Evolutionary conservation across 148 eudicot genomes (phyloP).

Genomic region (Fagopyrum homotropicum): DNA sequence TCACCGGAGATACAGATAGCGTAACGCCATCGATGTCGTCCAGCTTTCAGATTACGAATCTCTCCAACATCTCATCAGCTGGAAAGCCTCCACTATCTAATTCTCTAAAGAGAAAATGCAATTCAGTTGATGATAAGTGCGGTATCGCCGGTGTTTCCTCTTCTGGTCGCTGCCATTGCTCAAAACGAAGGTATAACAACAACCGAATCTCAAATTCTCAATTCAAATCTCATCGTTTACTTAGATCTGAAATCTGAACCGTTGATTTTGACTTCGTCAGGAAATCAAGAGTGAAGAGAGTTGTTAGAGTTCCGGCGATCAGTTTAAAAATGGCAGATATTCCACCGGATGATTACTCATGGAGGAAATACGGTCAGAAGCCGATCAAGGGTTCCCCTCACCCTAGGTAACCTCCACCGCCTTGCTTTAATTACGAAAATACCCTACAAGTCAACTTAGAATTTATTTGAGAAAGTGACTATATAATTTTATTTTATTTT

Average conservation of each 20-base stretch:
- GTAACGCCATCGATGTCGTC: constrained; percentile 69
- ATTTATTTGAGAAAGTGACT: too few species aligned
- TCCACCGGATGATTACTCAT: constrained; percentile 91
- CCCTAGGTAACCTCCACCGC: constrained; percentile 49
- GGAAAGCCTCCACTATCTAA: constrained; percentile 66
- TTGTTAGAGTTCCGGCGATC: constrained; percentile 71
- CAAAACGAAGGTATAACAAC: constrained; percentile 62
- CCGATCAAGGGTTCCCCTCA: constrained; percentile 98
- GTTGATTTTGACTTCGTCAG: constrained; percentile 26
- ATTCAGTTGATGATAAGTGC: constrained; percentile 70
- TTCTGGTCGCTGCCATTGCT: constrained; percentile 78
- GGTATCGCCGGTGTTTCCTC: constrained; percentile 43
- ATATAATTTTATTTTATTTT: background rate
- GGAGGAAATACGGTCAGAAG: constrained; percentile 97
- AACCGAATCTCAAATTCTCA: background rate
- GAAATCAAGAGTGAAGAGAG: constrained; percentile 74
- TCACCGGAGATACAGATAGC: constrained; percentile 69
- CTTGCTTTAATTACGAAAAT: background rate
- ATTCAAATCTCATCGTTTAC: background rate
- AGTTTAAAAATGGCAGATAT: constrained; percentile 86
- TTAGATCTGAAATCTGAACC: constrained; percentile 9
- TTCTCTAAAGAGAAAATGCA: constrained; percentile 71
- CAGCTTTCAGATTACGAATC: constrained; percentile 73
- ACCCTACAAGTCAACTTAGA: background rate
- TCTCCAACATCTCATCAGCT: constrained; percentile 62